Evolutionary conservation across 1,284 basidiomycete species (phyloP).

Genomic region (Cryptococcus jaspeensis): DNA sequence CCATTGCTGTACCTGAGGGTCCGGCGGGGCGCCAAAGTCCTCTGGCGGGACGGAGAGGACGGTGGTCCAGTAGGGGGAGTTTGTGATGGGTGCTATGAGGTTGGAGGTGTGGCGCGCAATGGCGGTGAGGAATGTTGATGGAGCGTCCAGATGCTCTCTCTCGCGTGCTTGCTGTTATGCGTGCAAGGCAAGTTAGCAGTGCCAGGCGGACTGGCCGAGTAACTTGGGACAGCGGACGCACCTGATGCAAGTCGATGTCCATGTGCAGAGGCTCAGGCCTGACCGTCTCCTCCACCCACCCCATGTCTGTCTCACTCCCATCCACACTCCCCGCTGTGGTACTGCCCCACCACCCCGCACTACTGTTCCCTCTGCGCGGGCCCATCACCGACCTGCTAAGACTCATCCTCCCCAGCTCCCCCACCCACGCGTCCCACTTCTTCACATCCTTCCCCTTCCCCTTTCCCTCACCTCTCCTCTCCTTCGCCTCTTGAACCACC

Average conservation of each 20-base stretch:
- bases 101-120: conserved; percentile 29
- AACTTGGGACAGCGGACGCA: background rate
- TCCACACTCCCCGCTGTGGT: background rate
- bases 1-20: conserved; percentile 29
- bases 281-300: conserved; percentile 4
- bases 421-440: conserved; percentile 21
- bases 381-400: conserved; percentile 18
- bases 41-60: conserved; percentile 22
- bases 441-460: conserved; percentile 20
- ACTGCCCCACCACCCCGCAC: background rate
- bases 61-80: conserved; percentile 11
- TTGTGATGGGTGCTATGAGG: conserved; percentile 16
- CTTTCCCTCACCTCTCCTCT: conserved; percentile 3
- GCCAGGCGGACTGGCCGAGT: no score
- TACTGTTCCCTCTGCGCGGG: background rate
- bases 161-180: conserved; percentile 1
- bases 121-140: conserved; percentile 32
- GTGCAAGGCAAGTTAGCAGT: no score
- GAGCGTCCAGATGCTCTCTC: conserved; percentile 31
- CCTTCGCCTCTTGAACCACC: conserved; percentile 15
- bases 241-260: conserved; percentile 19
- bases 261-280: conserved; percentile 14
- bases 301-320: conserved; percentile 2
- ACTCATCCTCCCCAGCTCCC: conserved; percentile 28
- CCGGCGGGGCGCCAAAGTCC: conserved; percentile 23